Percentiles rank a stretch among this genome's conserved stretches.
phyloP scores from a whole-genome alignment of 116 monocot species.

The Zostera marina region DNA sequence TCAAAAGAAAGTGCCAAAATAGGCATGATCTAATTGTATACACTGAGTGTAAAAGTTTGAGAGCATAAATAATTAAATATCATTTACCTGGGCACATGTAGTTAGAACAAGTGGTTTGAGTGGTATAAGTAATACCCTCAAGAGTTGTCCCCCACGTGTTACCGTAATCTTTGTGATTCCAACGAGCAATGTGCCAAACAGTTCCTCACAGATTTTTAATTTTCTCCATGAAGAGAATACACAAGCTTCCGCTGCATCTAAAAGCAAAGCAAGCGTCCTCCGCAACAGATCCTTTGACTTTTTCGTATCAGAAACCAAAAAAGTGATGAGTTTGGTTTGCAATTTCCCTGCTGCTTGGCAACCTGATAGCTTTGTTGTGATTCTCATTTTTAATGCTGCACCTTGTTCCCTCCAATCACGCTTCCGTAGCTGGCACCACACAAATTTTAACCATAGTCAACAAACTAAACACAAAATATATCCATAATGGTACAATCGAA shows the following conservation, averaged over 20 bases:
- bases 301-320: conserved; percentile 52
- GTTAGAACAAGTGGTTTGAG: conserved; percentile 85
- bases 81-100: conserved; percentile 67
- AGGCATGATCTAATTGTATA: not conserved
- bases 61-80: not conserved
- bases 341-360: conserved; percentile 69
- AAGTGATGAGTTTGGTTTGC: conserved; percentile 41
- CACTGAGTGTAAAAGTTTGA: not conserved
- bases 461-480: not conserved
- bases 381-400: conserved; percentile 52
- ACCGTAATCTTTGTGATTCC: conserved; percentile 83
- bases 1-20: not conserved
- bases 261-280: conserved; percentile 61
- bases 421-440: conserved; percentile 53
- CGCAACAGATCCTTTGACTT: conserved; percentile 66
- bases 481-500: not conserved
- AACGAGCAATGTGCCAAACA: conserved; percentile 56
- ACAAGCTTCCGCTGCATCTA: conserved; percentile 89
- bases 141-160: conserved; percentile 75
- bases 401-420: conserved; percentile 95
- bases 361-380: conserved; percentile 55
- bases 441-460: not conserved
- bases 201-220: conserved; percentile 73
- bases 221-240: conserved; percentile 80
- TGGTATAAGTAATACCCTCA: conserved; percentile 77